Percentiles rank a stretch among this genome's conserved stretches.
Conservation (phyloP, 345 rosid genomes). For the Conringia planisiliqua region DNA sequence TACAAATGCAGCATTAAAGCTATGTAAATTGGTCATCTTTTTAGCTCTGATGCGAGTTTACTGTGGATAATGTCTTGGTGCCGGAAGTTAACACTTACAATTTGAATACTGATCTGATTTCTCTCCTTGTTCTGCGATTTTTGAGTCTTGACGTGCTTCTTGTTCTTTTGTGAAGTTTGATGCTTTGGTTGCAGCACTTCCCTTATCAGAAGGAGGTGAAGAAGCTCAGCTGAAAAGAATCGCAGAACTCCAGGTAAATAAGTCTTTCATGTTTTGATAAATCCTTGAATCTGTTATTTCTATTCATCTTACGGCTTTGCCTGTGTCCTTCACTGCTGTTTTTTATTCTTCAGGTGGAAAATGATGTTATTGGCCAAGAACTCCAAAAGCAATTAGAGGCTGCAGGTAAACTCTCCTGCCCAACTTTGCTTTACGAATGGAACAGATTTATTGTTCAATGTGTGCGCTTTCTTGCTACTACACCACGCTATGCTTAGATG, state of each 20-base stretch:
- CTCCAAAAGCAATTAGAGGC: conserved; percentile 92
- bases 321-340: background rate
- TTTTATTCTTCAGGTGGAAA: conserved; percentile 54
- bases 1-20: background rate
- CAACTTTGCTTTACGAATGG: background rate
- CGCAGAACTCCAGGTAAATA: conserved; percentile 64
- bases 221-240: conserved; percentile 86
- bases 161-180: conserved; percentile 56
- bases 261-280: background rate
- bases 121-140: background rate
- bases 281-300: background rate
- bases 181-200: conserved; percentile 89
- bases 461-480: background rate
- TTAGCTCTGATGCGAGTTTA: background rate
- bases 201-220: conserved; percentile 84
- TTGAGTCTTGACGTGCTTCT: background rate
- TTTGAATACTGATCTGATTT: background rate
- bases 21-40: background rate
- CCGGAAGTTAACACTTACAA: background rate
- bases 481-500: background rate
- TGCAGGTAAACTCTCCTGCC: conserved; percentile 49
- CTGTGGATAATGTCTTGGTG: background rate
- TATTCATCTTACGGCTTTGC: background rate
- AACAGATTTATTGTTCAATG: background rate
- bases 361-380: conserved; percentile 79